phyloP scores from a whole-genome alignment of 208 protist species.

The Leishmania tarentolae region DNA sequence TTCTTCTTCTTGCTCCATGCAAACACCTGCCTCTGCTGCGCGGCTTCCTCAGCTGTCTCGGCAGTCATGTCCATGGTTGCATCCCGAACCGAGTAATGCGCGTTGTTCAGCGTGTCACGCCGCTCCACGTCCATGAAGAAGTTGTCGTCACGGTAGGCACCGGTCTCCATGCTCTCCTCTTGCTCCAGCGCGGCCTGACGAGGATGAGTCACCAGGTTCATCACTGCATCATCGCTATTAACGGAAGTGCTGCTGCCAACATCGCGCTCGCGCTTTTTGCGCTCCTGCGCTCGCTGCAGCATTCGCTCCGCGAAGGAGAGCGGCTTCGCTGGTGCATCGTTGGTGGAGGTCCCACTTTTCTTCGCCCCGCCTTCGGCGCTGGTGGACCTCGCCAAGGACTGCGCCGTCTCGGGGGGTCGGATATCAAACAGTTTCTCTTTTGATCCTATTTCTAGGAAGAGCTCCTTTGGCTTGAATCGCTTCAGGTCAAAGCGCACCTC shows the following conservation, averaged over 20 bases:
- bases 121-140: constrained; percentile 80
- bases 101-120: constrained; percentile 69
- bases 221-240: constrained; percentile 27
- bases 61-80: constrained; percentile 88
- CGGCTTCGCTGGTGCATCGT: constrained; percentile 33
- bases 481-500: constrained; percentile 72
- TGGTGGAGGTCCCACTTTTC: background rate
- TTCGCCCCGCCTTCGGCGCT: constrained; percentile 2
- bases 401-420: constrained; percentile 59
- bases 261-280: constrained; percentile 72
- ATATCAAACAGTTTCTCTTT: constrained; percentile 85
- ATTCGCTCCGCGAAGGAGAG: constrained; percentile 80
- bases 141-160: constrained; percentile 74
- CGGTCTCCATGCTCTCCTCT: constrained; percentile 31
- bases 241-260: constrained; percentile 9
- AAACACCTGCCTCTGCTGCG: constrained; percentile 87
- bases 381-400: constrained; percentile 35
- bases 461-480: constrained; percentile 86
- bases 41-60: constrained; percentile 81
- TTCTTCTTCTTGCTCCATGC: constrained; percentile 95
- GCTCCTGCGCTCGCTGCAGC: constrained; percentile 79
- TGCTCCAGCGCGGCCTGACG: constrained; percentile 14
- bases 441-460: constrained; percentile 74
- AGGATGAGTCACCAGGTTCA: constrained; percentile 35
- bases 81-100: constrained; percentile 89